Base-by-base conservation (phyloP, 805 yeast species). In the Jamesozyma jinghongensis region DNA sequence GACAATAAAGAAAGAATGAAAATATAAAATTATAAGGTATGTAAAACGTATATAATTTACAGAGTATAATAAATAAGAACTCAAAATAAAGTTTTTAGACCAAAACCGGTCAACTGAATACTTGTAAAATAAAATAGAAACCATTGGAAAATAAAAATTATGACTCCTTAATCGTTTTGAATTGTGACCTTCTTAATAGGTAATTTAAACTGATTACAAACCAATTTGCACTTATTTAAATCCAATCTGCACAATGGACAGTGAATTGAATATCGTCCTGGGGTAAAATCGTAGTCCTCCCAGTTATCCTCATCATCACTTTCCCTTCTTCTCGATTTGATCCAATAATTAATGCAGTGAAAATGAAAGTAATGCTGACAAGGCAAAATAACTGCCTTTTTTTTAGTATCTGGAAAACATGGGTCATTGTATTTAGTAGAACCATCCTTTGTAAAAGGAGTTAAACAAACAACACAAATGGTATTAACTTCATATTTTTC, bases 161-260 rank as follows among this genome's bases (percentile, higher is more conserved):
- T n/a, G n/a, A n/a, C n/a, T n/a, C n/a, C n/a, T 34, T n/a, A 34
- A 5, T 20, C 13, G 25, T 34, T 19, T 22, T 36, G 22, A 19
- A 36, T 14, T 5, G 20, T 4, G 12, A 20, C 29, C 16, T 30
- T 36, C n/a, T 13, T 19, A 11, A 36, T 29, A 8, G 39, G 34
- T 8, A 36, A 19, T 11, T 19, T 26, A 3, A 20, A 7, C 10
- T 30, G 14, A 16, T 19, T 19, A n/a, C 39, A 36, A 10, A 36
- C 34, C 22, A 36, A 14, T 16, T 36, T 36, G 34, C 20, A 30
- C 6, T 11, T 36, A 16, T 30, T 36, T 14, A 36, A 6, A 19
- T 36, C 39, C 16, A 36, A 30, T 20, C 39, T 30, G 28, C 39
- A 36, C 3, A 36, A n/a, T 16, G 39, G 39, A 20, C 39, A 36